phyloP scores from a whole-genome alignment of 768 basidiomycete genomes.

The Pleurotus eryngii region DNA sequence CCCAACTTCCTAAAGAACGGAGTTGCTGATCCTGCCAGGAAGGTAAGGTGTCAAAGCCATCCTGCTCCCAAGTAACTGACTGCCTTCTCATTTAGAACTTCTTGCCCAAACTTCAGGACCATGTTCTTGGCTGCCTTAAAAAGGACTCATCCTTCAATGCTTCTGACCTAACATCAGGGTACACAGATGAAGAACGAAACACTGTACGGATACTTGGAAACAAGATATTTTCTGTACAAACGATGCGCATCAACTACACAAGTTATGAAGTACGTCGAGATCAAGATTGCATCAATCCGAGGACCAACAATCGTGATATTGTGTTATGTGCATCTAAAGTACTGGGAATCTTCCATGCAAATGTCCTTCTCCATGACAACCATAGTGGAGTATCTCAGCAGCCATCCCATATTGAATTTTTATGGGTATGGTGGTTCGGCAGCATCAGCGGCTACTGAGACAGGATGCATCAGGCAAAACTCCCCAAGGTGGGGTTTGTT shows the following conservation, averaged over 20 bases:
- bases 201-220: constrained; percentile 20
- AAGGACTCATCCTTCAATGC: constrained; percentile 6
- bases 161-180: constrained; percentile 15
- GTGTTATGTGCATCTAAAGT: constrained; percentile 24
- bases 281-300: constrained; percentile 39
- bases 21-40: constrained; percentile 16
- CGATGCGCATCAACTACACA: constrained; percentile 37
- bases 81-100: constrained; percentile 17
- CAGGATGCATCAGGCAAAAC: constrained; percentile 14
- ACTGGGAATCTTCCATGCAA: constrained; percentile 18
- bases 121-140: constrained; percentile 25
- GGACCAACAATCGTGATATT: constrained; percentile 28
- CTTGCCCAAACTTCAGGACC: constrained; percentile 22
- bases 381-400: not conserved
- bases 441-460: constrained; percentile 9
- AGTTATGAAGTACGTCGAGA: constrained; percentile 39
- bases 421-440: constrained; percentile 9
- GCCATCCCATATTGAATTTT: not conserved
- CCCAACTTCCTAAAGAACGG: constrained; percentile 12
- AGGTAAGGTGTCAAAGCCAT: constrained; percentile 7
- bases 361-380: constrained; percentile 6
- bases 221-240: constrained; percentile 25
- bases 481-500: constrained; percentile 34
- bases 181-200: constrained; percentile 14
- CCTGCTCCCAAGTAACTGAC: too few species aligned